Percentiles rank a stretch among this genome's conserved stretches.
These are phyloP conservation scores for Colletotrichum siamense DNA, from an alignment of 2,329 filamentous ascomycete species.

Conservation along the genomic window DNA sequence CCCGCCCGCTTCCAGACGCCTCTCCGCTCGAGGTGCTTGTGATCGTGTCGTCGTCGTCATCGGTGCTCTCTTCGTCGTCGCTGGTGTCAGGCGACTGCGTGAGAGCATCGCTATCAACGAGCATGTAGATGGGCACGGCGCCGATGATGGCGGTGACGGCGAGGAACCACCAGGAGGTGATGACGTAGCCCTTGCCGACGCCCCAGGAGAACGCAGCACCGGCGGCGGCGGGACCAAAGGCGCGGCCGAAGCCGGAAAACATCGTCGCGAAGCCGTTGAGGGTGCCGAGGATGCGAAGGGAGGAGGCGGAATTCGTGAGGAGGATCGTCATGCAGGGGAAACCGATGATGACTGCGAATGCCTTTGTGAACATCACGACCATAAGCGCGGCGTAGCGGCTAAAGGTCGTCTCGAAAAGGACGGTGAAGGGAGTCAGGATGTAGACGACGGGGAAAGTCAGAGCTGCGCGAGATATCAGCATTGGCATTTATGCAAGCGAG, in stretches of 20 bases:
- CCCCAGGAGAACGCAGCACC: slow-evolving; percentile 80
- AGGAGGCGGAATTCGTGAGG: slow-evolving; percentile 86
- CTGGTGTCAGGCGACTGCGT: slow-evolving; percentile 33
- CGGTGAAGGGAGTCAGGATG: slow-evolving; percentile 81
- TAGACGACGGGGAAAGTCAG: slow-evolving; percentile 77
- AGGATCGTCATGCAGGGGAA: slow-evolving; percentile 92
- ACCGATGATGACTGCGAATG: slow-evolving; percentile 78
- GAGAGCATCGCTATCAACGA: slow-evolving; percentile 77
- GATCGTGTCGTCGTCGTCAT: slow-evolving; percentile 28
- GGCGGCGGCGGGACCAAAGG: slow-evolving; percentile 75
- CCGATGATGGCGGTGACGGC: slow-evolving; percentile 67
- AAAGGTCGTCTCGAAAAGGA: slow-evolving; percentile 57
- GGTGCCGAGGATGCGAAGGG: slow-evolving; percentile 82
- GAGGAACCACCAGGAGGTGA: slow-evolving; percentile 85
- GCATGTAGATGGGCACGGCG: slow-evolving; percentile 74
- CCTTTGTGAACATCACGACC: slow-evolving; percentile 74
- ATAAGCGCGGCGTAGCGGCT: slow-evolving; percentile 69
- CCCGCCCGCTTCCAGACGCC: background rate
- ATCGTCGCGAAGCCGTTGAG: slow-evolving; percentile 92
- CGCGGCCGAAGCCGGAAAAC: slow-evolving; percentile 80
- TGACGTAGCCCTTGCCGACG: slow-evolving; percentile 75
- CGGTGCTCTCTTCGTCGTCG: slow-evolving; percentile 36
- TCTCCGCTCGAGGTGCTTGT: background rate
- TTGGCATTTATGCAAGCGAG: background rate
- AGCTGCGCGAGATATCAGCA: slow-evolving; percentile 37